Conservation (phyloP, 2,329 filamentous ascomycete genomes). For the Plenodomus tracheiphilus region DNA sequence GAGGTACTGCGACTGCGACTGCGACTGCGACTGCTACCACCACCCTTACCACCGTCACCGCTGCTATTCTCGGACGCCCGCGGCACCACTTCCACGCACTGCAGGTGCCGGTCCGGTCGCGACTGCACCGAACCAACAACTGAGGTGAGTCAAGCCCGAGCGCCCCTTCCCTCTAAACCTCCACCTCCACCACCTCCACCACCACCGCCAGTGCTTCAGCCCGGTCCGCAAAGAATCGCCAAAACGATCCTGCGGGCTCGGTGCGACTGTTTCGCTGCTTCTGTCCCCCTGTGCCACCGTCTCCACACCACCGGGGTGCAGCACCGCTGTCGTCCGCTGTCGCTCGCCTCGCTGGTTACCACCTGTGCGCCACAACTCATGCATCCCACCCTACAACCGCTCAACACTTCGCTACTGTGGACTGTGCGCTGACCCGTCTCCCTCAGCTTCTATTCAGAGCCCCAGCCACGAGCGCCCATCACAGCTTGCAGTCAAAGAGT, state of each 20-base stretch:
- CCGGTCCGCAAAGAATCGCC: conserved; percentile 24
- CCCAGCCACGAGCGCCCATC: conserved; percentile 34
- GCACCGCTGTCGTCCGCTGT: conserved; percentile 39
- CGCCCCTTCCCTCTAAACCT: conserved; percentile 16
- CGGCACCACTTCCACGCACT: conserved; percentile 6
- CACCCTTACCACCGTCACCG: conserved; percentile 2
- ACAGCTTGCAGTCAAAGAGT: conserved; percentile 13
- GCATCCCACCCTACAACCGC: conserved; percentile 34
- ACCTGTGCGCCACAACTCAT: conserved; percentile 42
- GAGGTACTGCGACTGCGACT: background rate
- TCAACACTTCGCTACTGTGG: conserved; percentile 27
- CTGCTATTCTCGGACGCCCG: conserved; percentile 3
- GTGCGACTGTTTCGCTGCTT: conserved; percentile 42
- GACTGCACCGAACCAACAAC: conserved; percentile 16
- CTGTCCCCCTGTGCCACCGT: conserved; percentile 33
- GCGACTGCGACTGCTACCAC: background rate
- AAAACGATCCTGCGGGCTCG: conserved; percentile 25
- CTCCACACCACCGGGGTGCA: conserved; percentile 34
- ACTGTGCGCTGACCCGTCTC: conserved; percentile 35
- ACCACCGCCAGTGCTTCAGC: conserved; percentile 11
- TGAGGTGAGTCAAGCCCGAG: conserved; percentile 40
- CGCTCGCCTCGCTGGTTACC: conserved; percentile 35
- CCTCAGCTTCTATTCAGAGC: conserved; percentile 21
- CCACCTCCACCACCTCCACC: conserved; percentile 10
- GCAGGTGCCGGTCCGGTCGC: conserved; percentile 9